A percentile compares a stretch with the other conserved stretches of the same genome.
phyloP scores from a whole-genome alignment of 192 early-diverging fungal genomes.

The Coemansia aciculifera region DNA sequence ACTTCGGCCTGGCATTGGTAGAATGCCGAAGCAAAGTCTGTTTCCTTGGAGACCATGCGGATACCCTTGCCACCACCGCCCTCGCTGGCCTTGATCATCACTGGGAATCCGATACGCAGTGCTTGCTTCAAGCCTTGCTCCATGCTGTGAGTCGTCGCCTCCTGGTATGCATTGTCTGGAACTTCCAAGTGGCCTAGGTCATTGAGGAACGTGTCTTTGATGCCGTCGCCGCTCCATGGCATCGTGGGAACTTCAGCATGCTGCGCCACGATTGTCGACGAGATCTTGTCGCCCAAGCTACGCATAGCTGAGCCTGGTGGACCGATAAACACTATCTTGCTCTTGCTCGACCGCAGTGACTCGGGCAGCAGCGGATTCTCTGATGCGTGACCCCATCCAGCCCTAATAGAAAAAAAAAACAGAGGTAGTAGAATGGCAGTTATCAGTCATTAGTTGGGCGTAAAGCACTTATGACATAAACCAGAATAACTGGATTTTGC shows the following conservation, averaged over 20 bases:
- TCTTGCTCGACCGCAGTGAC: conserved; percentile 75
- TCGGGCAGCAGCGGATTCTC: conserved; percentile 97
- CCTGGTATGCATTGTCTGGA: conserved; percentile 74
- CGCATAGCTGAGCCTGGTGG: conserved; percentile 97
- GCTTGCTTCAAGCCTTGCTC: conserved; percentile 86
- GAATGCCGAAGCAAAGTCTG: conserved; percentile 75
- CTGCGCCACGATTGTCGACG: conserved; percentile 98
- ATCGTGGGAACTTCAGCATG: conserved; percentile 95
- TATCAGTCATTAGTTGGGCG: not conserved
- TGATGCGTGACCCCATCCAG: conserved; percentile 99
- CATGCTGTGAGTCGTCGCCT: conserved; percentile 82
- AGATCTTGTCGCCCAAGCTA: conserved; percentile 98
- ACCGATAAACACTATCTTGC: conserved; percentile 92
- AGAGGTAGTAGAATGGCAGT: not conserved
- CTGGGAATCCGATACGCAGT: conserved; percentile 88
- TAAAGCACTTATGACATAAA: too few species aligned
- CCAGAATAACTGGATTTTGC: not conserved
- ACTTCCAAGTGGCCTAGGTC: conserved; percentile 76
- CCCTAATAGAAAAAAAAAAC: conserved; percentile 61
- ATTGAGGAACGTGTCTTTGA: conserved; percentile 71
- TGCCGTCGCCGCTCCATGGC: conserved; percentile 90
- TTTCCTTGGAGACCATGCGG: conserved; percentile 81
- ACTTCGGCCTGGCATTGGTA: conserved; percentile 91
- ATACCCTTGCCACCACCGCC: conserved; percentile 99
- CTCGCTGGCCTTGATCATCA: conserved; percentile 99